A percentile compares a stretch with the other conserved stretches of the same genome.
phyloP scores from a whole-genome alignment of 805 yeast species.

The Brettanomyces custersianus region DNA sequence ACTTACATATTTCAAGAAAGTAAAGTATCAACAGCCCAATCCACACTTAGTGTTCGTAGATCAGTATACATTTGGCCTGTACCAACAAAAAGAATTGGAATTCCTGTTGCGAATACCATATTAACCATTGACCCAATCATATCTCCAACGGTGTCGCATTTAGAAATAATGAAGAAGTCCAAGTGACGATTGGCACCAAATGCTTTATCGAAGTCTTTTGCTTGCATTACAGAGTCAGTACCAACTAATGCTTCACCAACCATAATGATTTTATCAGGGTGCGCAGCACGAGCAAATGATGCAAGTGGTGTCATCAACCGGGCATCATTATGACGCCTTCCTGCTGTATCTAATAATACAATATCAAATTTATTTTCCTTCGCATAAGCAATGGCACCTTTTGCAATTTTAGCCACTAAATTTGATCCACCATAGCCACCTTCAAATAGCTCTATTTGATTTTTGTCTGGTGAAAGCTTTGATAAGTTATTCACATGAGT shows the following conservation, averaged over 20 bases:
- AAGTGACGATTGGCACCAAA: slow-evolving; percentile 75
- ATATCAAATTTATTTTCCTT: slow-evolving; percentile 64
- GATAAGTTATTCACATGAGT: slow-evolving; percentile 85
- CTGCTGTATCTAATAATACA: slow-evolving; percentile 93
- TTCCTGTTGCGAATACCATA: slow-evolving; percentile 93
- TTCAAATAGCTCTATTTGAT: slow-evolving; percentile 69
- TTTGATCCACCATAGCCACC: slow-evolving; percentile 98
- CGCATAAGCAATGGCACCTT: slow-evolving; percentile 80
- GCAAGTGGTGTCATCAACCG: slow-evolving; percentile 92
- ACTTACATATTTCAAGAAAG: slow-evolving; percentile 38
- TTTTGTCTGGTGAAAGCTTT: slow-evolving; percentile 42
- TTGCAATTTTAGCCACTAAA: slow-evolving; percentile 85
- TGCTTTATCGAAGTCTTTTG: slow-evolving; percentile 84
- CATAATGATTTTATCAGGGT: slow-evolving; percentile 95
- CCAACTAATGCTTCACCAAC: slow-evolving; percentile 98
- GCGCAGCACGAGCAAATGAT: slow-evolving; percentile 89
- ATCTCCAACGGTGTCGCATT: slow-evolving; percentile 96
- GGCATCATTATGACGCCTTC: slow-evolving; percentile 92
- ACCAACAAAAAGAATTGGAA: slow-evolving; percentile 92
- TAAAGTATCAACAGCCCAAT: slow-evolving; percentile 83
- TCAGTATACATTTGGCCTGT: slow-evolving; percentile 97
- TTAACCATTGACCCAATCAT: slow-evolving; percentile 94
- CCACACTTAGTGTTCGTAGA: slow-evolving; percentile 79
- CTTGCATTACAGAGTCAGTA: slow-evolving; percentile 94
- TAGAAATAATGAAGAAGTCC: slow-evolving; percentile 87